Percentiles rank a stretch among this genome's conserved stretches.
These are phyloP conservation scores for Nitzschia sp. DNA, from an alignment of 108 stramenopile genomes.

Conservation along the genomic window DNA sequence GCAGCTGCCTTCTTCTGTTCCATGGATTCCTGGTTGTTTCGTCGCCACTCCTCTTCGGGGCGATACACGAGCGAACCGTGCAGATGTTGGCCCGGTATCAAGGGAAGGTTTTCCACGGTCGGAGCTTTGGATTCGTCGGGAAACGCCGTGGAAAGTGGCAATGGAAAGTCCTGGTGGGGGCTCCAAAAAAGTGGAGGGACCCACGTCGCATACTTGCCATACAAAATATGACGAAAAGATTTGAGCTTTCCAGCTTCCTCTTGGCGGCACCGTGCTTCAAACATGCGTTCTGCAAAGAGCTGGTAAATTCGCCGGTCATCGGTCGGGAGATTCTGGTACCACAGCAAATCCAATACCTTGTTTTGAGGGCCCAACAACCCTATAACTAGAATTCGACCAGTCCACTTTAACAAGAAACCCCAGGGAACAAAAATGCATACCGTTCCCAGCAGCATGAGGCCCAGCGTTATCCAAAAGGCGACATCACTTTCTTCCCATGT, in stretches of 20 bases:
- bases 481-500: conserved; percentile 41
- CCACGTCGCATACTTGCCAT: conserved; percentile 49
- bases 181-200: conserved; percentile 43
- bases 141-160: conserved; percentile 21
- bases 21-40: background rate
- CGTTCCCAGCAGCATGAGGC: conserved; percentile 6
- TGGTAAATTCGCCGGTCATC: conserved; percentile 17
- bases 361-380: conserved; percentile 29
- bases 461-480: conserved; percentile 29
- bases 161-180: conserved; percentile 30
- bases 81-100: conserved; percentile 20
- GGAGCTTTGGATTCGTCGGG: background rate
- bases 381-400: conserved; percentile 22
- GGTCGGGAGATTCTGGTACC: background rate
- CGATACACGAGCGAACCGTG: conserved; percentile 24
- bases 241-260: conserved; percentile 60
- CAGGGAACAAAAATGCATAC: conserved; percentile 26
- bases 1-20: background rate
- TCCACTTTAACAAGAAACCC: conserved; percentile 32
- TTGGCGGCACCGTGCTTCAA: conserved; percentile 37
- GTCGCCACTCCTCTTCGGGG: conserved; percentile 21
- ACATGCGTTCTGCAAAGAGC: conserved; percentile 18
- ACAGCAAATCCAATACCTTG: conserved; percentile 18
- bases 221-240: conserved; percentile 49
- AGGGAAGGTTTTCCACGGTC: background rate